Conservation (phyloP, 352 stramenopile species). For the Blastocystis sp. region DNA sequence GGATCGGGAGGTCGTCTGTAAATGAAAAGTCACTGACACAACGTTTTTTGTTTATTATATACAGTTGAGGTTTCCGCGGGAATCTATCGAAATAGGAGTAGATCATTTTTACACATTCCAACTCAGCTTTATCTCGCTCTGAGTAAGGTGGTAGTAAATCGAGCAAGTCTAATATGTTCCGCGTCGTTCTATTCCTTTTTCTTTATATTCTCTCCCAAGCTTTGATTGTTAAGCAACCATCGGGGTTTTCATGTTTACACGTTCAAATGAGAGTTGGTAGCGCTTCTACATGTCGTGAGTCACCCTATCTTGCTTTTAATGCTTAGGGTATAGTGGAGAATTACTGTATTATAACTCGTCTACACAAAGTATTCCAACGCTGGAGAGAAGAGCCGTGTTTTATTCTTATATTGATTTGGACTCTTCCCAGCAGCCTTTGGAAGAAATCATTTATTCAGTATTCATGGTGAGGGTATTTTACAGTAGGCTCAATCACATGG, state of each 20-base stretch:
- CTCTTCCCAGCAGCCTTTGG: not conserved
- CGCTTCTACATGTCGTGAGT: not conserved
- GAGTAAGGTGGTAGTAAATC: not conserved
- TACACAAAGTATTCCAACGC: not conserved
- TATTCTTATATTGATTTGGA: not conserved
- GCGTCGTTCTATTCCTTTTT: not conserved
- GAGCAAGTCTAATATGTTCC: not conserved
- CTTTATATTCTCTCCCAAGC: not conserved
- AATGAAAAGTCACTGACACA: not conserved
- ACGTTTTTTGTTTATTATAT: not conserved
- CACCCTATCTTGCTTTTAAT: not conserved
- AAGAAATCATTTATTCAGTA: not conserved
- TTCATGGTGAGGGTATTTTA: not conserved
- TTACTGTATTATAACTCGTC: not conserved
- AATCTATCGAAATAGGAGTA: not conserved
- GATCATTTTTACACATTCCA: not conserved
- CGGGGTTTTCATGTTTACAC: not conserved
- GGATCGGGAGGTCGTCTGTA: constrained; percentile 83
- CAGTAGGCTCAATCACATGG: not conserved
- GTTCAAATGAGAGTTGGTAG: not conserved
- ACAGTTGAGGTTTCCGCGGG: not conserved
- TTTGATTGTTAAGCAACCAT: not conserved
- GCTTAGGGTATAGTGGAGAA: not conserved
- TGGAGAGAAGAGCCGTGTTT: not conserved
- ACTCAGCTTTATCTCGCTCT: not conserved